Base-by-base conservation (phyloP, 1,284 basidiomycete species). In the Microbotryum violaceum region DNA sequence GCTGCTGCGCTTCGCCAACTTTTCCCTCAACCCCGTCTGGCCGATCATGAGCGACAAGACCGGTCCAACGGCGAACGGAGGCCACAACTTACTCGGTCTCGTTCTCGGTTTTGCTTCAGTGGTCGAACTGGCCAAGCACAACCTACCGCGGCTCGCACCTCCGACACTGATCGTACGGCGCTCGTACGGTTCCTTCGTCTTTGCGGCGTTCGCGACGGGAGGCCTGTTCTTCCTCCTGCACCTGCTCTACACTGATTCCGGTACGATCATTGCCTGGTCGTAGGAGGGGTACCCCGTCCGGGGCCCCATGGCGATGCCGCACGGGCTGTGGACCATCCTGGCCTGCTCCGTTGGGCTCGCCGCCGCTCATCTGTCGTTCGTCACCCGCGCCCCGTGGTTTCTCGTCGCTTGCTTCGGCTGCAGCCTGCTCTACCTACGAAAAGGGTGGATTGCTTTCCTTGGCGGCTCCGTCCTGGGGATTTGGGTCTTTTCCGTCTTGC, bases 1-100 rank as follows among this genome's bases (percentile, higher is more conserved):
- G 2, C 68, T 90, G n/a, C 79, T 83, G 37, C 92, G 91, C 72
- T 86, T 88, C 70, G 79, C 82, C 14, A 89, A 90, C 70, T 81
- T 88, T 71, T 83, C 85, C 0, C 89, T 88, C 68, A 91, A 91
- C 71, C 90, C 90, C 68, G 85, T 91, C 37, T 93, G 91, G 91
- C 85, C 87, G 0, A 83, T 89, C 70, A 80, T 89, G 62, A 68
- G 60, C 29, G 79, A 87, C 70, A 42, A 18, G 37, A 42, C 37
- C 9, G 37, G 37, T 42, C 37, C 37, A 18, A 42, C 37, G 37
- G 79, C 79, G 51, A 72, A 64, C 0, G 86, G 85, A 12, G 86
- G 86, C 27, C 86, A 82, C 76, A 90, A 92, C 75, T 84, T 82
- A 69, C 80, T 79, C 1, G 85, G 86, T 3, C 75, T 90, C 25